Conservation (phyloP, 805 yeast genomes). For the Candida chauliodis region DNA sequence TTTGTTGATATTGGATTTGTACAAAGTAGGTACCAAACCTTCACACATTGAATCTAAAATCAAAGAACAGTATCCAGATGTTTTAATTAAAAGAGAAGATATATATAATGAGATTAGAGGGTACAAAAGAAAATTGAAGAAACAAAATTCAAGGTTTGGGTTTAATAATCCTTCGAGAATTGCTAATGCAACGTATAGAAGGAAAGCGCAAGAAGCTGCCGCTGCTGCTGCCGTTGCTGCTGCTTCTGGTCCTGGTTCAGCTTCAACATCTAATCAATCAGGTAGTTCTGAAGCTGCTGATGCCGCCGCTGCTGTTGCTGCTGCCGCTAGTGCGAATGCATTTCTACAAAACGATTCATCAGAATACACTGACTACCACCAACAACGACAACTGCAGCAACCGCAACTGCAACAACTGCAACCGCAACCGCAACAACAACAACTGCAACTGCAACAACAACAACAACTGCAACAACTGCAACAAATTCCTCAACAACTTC, state of each 20-base stretch:
- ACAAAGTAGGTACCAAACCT: constrained; percentile 55
- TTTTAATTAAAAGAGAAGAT: constrained; percentile 54
- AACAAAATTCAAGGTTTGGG: constrained; percentile 25
- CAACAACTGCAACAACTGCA: constrained; percentile 21
- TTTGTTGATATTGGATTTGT: constrained; percentile 47
- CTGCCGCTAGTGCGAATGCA: constrained; percentile 18
- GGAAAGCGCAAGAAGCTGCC: constrained; percentile 6
- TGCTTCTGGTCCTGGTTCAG: background rate
- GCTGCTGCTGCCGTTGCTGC: constrained; percentile 9
- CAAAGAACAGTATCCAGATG: constrained; percentile 49
- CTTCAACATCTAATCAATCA: background rate
- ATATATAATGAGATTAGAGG: constrained; percentile 57
- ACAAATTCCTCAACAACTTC: constrained; percentile 11
- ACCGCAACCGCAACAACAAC: constrained; percentile 15
- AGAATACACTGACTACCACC: constrained; percentile 12
- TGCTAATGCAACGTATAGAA: constrained; percentile 9
- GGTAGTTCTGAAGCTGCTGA: constrained; percentile 5
- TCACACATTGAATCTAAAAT: constrained; percentile 50
- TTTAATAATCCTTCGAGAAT: constrained; percentile 9
- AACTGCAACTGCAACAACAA: constrained; percentile 18
- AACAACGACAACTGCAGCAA: constrained; percentile 7
- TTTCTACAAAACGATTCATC: constrained; percentile 21
- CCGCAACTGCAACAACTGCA: constrained; percentile 12
- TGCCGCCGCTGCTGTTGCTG: constrained; percentile 12
- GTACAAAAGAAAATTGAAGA: constrained; percentile 48